A percentile compares a stretch with the other conserved stretches of the same genome.
Conservation (phyloP, 176 grass and related monocot genomes). For the Sorghum bicolor region DNA sequence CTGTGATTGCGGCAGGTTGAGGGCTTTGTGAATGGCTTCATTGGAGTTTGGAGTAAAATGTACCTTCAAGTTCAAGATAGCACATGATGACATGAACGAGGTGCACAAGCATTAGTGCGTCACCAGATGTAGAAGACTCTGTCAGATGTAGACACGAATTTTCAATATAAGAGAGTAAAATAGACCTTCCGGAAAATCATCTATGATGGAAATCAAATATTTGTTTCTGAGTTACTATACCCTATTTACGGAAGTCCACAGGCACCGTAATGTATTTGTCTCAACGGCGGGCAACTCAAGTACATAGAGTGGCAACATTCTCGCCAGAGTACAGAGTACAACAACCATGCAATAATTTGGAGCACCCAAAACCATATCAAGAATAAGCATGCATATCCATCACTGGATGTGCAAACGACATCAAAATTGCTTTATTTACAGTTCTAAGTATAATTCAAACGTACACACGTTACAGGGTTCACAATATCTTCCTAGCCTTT, state of each 20-base stretch:
- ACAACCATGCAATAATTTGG: neutral
- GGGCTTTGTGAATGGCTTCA: no score
- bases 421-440: constrained; percentile 53
- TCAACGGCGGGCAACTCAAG: neutral
- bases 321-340: neutral
- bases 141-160: neutral
- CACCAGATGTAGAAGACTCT: neutral
- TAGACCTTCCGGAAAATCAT: neutral
- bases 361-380: neutral
- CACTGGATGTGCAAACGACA: neutral
- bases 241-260: neutral
- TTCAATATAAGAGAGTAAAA: neutral
- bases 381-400: neutral
- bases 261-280: neutral
- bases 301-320: neutral
- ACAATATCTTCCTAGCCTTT: constrained; percentile 82
- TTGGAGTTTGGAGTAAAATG: no score
- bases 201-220: neutral
- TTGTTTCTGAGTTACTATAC: neutral
- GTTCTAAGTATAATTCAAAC: neutral
- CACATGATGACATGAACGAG: neutral
- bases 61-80: no score
- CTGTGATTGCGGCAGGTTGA: no score
- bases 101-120: neutral
- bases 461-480: constrained; percentile 12